Conservation (phyloP, 306 rosid genomes). For the Casuarina equisetifolia region DNA sequence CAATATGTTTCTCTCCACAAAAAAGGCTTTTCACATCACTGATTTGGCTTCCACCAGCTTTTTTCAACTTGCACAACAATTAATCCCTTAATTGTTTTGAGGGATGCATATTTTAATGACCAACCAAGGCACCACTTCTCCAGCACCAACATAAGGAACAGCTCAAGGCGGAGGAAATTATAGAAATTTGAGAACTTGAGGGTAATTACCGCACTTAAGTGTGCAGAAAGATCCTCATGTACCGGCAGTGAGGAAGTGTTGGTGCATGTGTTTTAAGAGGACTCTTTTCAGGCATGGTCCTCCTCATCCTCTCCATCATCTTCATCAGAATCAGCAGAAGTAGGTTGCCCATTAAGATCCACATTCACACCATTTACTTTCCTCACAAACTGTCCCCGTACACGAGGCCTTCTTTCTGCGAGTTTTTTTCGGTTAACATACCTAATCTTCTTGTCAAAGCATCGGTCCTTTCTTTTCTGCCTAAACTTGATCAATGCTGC, state of each 20-base stretch:
- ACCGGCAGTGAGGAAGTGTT: constrained; percentile 16
- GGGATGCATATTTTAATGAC: constrained; percentile 18
- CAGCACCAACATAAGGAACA: constrained; percentile 12
- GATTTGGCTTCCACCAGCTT: background rate
- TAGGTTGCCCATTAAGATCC: constrained; percentile 87
- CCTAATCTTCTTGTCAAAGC: constrained; percentile 94
- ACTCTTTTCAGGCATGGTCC: constrained; percentile 37
- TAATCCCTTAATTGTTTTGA: background rate
- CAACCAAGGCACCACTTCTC: constrained; percentile 24
- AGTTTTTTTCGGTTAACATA: constrained; percentile 80
- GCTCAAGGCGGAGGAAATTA: constrained; percentile 22
- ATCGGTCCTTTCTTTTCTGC: constrained; percentile 94
- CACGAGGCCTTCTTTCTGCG: constrained; percentile 91
- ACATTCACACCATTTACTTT: constrained; percentile 70
- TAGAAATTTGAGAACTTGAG: background rate
- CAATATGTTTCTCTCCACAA: background rate
- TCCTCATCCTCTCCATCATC: constrained; percentile 75
- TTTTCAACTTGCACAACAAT: background rate
- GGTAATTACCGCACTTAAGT: constrained; percentile 14
- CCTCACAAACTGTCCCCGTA: constrained; percentile 92
- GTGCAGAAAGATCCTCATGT: background rate
- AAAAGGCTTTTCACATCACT: background rate
- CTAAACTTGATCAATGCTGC: constrained; percentile 93
- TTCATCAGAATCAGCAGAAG: constrained; percentile 60
- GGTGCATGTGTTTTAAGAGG: constrained; percentile 34